Percentiles rank a stretch among this genome's conserved stretches.
phyloP scores from a whole-genome alignment of 495 filamentous ascomycete genomes.

The Chaetomium tenue region DNA sequence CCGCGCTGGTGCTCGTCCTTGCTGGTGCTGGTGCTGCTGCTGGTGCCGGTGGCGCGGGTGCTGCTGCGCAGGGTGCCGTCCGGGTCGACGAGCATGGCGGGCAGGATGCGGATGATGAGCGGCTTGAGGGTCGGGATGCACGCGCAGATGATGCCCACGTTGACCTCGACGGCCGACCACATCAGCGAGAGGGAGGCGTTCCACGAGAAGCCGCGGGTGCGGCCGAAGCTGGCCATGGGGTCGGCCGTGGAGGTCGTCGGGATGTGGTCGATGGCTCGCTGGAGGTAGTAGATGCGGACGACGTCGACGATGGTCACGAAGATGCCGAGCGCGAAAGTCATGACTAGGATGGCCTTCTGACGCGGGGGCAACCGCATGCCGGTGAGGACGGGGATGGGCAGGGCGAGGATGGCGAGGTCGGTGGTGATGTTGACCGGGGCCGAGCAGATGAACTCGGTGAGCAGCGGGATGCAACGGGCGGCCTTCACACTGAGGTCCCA shows the following conservation, averaged over 20 bases:
- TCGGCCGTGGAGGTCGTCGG: constrained; percentile 31
- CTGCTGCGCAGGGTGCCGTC: constrained; percentile 34
- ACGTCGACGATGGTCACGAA: constrained; percentile 89
- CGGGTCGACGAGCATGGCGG: constrained; percentile 61
- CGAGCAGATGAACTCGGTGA: constrained; percentile 80
- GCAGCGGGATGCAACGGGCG: constrained; percentile 65
- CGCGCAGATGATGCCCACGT: constrained; percentile 81
- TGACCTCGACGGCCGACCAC: constrained; percentile 92
- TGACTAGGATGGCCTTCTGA: constrained; percentile 78
- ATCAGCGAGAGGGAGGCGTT: constrained; percentile 82
- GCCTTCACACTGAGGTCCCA: constrained; percentile 47
- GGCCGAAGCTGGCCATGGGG: constrained; percentile 35
- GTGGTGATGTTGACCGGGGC: constrained; percentile 82
- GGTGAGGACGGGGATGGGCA: constrained; percentile 86
- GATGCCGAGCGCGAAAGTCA: constrained; percentile 78
- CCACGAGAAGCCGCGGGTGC: constrained; percentile 53
- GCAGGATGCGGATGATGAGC: constrained; percentile 70
- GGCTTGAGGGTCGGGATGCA: constrained; percentile 90
- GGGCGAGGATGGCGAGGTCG: constrained; percentile 76
- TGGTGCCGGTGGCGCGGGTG: constrained; percentile 13
- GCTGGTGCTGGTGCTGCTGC: constrained; percentile 1
- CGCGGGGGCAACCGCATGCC: constrained; percentile 76
- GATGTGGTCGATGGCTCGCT: constrained; percentile 58
- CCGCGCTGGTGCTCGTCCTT: neutral
- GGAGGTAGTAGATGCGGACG: constrained; percentile 82